These are phyloP conservation scores for Globisporangium barbulae DNA, from an alignment of 352 stramenopile species.

Conservation along the genomic window DNA sequence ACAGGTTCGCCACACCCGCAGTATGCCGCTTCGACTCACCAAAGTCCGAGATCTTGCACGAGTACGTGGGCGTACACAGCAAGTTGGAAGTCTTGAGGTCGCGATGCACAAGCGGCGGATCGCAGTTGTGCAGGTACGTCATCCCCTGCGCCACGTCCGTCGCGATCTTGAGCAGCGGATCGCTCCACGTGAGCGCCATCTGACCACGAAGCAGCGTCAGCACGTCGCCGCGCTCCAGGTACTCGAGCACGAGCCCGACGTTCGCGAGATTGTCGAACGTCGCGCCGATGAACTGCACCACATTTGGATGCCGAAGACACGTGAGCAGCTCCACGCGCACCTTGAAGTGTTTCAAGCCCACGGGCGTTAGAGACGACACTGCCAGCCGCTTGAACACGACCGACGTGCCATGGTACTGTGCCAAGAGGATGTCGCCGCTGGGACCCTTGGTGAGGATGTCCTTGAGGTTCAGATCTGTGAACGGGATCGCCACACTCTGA, in stretches of 20 bases:
- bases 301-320: slow-evolving; percentile 80
- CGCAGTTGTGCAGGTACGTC: slow-evolving; percentile 79
- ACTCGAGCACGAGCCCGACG: slow-evolving; percentile 75
- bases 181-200: slow-evolving; percentile 72
- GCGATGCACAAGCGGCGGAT: slow-evolving; percentile 74
- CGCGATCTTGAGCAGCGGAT: slow-evolving; percentile 75
- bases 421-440: slow-evolving; percentile 60
- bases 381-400: slow-evolving; percentile 79
- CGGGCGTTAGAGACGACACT: slow-evolving; percentile 49
- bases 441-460: slow-evolving; percentile 69
- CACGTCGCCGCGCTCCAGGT: slow-evolving; percentile 72
- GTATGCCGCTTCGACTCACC: slow-evolving; percentile 61
- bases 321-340: slow-evolving; percentile 74
- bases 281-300: slow-evolving; percentile 84
- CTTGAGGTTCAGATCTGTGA: slow-evolving; percentile 67
- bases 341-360: slow-evolving; percentile 72
- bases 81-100: slow-evolving; percentile 84
- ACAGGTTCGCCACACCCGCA: slow-evolving; percentile 34
- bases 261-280: slow-evolving; percentile 83
- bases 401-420: slow-evolving; percentile 71
- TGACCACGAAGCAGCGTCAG: slow-evolving; percentile 52
- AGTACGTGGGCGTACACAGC: slow-evolving; percentile 67
- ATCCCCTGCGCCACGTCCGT: slow-evolving; percentile 80
- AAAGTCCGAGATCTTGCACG: slow-evolving; percentile 84
- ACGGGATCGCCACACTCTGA: slow-evolving; percentile 73